Evolutionary conservation across 2,329 filamentous ascomycete species (phyloP), one percentile per base, ranked within the genome.

Genomic region (Truncatella angustata): DNA sequence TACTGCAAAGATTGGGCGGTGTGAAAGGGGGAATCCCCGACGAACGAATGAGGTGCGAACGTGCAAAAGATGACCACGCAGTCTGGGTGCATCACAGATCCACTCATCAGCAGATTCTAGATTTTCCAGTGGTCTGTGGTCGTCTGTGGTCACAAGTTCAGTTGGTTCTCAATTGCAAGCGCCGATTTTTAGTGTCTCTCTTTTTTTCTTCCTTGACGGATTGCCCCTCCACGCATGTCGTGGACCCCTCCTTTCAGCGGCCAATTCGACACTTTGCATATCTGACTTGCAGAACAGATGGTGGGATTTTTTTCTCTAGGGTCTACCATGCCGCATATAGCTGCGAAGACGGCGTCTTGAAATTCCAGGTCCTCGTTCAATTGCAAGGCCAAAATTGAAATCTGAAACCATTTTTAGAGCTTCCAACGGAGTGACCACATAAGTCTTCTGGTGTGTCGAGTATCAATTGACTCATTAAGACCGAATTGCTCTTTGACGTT

Each of bases 261-360:
- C 46, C 46, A 49, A 49, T 49, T 49, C 46, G 34, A 49, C 5
- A 23, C 46, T n/a, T 14, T 37, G 32, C 12, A 49, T 49, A 37
- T 23, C 20, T 21, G 20, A 14, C 28, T 47, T 34, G n/a, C 43
- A 32, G 18, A 24, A 35, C 32, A 40, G 12, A 30, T 30, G 36
- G 36, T 39, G 36, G 36, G 36, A 39, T 39, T 39, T 39, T 39
- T 39, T 39, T 39, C 28, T 39, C 36, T 39, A 39, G 36, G 36
- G 36, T 39, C 36, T 20, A 39, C 9, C 18, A n/a, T 7, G 16
- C 36, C n/a, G 36, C 36, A 39, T 39, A 39, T n/a, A 20, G 14
- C 18, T 39, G 36, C 36, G 36, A 39, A 39, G 36, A 39, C 36
- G 36, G 36, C 36, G 36, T n/a, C n/a, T n/a, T 32, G 28, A 32